A percentile compares a stretch with the other conserved stretches of the same genome.
Conservation (phyloP, 495 filamentous ascomycete species). For the Penicillium ochrochloron region DNA sequence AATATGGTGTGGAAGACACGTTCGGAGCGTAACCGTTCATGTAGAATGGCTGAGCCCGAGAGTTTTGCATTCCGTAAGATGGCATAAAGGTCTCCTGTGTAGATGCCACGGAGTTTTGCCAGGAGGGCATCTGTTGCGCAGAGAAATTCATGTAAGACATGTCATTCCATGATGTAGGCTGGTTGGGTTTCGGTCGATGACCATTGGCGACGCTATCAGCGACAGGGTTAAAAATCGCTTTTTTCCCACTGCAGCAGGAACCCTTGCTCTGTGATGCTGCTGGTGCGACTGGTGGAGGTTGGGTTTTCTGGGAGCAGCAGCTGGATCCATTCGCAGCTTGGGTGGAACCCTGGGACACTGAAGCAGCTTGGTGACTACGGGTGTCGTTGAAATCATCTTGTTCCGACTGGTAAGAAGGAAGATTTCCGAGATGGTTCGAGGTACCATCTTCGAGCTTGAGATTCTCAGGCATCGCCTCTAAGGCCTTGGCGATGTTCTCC, state of each 20-base stretch:
- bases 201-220: slow-evolving; percentile 4
- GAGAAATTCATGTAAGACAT: slow-evolving; percentile 27
- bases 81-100: slow-evolving; percentile 23
- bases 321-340: slow-evolving; percentile 20
- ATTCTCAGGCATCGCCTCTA: slow-evolving; percentile 30
- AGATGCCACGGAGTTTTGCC: slow-evolving; percentile 31
- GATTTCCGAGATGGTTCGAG: slow-evolving; percentile 13
- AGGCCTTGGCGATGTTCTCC: slow-evolving; percentile 35
- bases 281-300: slow-evolving; percentile 15
- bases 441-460: slow-evolving; percentile 31
- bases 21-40: slow-evolving; percentile 25
- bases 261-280: slow-evolving; percentile 21
- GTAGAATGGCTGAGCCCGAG: slow-evolving; percentile 20
- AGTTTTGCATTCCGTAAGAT: slow-evolving; percentile 23
- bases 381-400: slow-evolving; percentile 11
- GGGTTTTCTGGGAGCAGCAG: slow-evolving; percentile 39
- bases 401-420: slow-evolving; percentile 13
- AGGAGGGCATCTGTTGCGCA: slow-evolving; percentile 25
- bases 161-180: slow-evolving; percentile 18
- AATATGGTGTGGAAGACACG: slow-evolving; percentile 17
- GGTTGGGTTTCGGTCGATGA: slow-evolving; percentile 9
- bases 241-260: slow-evolving; percentile 41
- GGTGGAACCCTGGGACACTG: neutral
- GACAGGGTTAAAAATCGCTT: neutral
- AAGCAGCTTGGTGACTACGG: neutral